Evolutionary conservation across 2,329 filamentous ascomycete species (phyloP).

Genomic region (Leptosphaerulina australis): DNA sequence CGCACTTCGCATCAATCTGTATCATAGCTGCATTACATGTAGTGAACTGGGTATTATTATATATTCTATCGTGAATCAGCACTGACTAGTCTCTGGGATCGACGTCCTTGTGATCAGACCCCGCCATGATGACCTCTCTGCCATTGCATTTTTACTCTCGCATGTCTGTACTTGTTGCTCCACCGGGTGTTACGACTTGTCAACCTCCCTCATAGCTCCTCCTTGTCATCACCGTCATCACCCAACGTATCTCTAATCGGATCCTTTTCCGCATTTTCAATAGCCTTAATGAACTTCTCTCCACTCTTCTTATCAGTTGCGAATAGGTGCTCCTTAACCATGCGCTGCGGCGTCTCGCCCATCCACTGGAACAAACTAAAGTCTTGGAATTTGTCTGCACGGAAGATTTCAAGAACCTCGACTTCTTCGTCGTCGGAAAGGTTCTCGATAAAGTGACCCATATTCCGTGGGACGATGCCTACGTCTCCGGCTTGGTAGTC

Average conservation of each 20-base stretch:
- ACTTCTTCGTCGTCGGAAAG: constrained; percentile 73
- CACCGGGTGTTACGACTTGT: no score
- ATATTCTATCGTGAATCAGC: constrained; percentile 2
- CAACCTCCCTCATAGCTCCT: no score
- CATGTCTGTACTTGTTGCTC: constrained; percentile 22
- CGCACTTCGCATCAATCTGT: no score
- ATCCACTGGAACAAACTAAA: constrained; percentile 78
- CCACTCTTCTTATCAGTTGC: constrained; percentile 65
- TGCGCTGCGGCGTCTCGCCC: constrained; percentile 70
- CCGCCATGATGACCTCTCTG: constrained; percentile 13
- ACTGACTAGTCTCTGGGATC: constrained; percentile 13
- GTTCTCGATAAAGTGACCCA: constrained; percentile 84
- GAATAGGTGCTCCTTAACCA: constrained; percentile 72
- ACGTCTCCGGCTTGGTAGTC: constrained; percentile 78
- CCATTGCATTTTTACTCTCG: neutral
- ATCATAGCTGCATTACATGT: no score
- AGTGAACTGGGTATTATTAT: no score
- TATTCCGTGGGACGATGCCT: constrained; percentile 75
- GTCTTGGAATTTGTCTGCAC: constrained; percentile 72
- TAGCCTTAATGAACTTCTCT: constrained; percentile 65
- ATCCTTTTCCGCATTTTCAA: constrained; percentile 66
- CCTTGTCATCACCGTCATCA: constrained; percentile 38
- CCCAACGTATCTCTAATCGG: constrained; percentile 45
- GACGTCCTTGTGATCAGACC: constrained; percentile 13
- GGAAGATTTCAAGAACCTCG: constrained; percentile 77